These are phyloP conservation scores for Fusarium gaditjirri DNA, from an alignment of 2,329 filamentous ascomycete genomes.

Conservation along the genomic window DNA sequence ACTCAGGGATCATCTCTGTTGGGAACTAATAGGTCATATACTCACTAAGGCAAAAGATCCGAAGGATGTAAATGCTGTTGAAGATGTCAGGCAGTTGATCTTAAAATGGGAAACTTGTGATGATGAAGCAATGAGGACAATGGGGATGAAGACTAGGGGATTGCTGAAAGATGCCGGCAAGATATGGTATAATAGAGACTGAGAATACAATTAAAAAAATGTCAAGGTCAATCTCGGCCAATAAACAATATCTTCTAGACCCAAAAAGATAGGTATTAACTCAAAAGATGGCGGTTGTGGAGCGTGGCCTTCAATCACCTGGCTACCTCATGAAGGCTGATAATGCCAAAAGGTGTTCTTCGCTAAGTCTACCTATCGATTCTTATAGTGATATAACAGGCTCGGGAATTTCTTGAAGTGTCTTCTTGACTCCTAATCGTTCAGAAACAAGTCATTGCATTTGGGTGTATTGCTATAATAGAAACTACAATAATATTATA, in stretches of 20 bases:
- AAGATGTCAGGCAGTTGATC: slow-evolving; percentile 12
- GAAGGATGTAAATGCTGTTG: background rate
- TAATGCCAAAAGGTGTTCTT: background rate
- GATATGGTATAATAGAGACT: slow-evolving; percentile 5
- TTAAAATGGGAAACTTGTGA: slow-evolving; percentile 14
- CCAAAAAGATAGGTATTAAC: background rate
- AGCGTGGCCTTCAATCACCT: background rate
- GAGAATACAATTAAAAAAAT: background rate
- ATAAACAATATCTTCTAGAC: too few species aligned
- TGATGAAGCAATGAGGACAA: slow-evolving; percentile 6
- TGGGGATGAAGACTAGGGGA: slow-evolving; percentile 1
- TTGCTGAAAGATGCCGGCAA: background rate
- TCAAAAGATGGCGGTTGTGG: background rate
- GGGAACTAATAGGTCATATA: slow-evolving; percentile 27
- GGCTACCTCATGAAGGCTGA: background rate
- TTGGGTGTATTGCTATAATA: slow-evolving; percentile 7
- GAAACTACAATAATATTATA: slow-evolving; percentile 30
- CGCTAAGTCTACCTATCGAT: background rate
- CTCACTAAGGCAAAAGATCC: background rate
- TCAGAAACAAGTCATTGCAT: background rate
- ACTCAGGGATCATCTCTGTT: slow-evolving; percentile 35
- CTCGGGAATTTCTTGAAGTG: fast-evolving
- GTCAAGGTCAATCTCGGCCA: background rate
- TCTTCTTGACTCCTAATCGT: background rate
- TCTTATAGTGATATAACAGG: background rate